Conservation (phyloP, 2,329 filamentous ascomycete species). For the Stromatinia cepivora region DNA sequence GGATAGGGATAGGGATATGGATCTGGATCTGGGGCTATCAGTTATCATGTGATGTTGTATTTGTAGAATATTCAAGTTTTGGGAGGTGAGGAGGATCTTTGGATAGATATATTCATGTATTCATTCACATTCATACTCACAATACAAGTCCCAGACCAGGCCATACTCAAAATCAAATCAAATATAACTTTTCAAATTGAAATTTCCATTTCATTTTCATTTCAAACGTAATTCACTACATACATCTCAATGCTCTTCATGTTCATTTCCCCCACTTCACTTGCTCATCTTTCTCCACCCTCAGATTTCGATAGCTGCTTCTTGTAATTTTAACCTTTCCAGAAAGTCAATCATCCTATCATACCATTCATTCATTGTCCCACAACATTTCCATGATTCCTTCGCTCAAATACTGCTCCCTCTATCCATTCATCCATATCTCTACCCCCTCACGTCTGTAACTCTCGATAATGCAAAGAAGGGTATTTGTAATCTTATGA, state of each 20-base stretch:
- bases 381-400: no score
- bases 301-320: neutral
- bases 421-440: neutral
- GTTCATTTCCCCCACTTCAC: neutral
- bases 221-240: neutral
- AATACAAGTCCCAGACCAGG: no score
- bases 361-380: neutral
- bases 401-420: neutral
- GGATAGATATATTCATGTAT: neutral
- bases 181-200: neutral
- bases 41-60: neutral
- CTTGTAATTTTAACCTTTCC: neutral
- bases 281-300: neutral
- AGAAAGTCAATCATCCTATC: neutral
- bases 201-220: neutral
- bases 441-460: neutral
- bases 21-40: no score
- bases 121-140: neutral
- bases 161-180: neutral
- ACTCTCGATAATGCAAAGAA: constrained; percentile 6
- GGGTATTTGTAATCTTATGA: neutral
- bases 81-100: no score
- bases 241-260: neutral
- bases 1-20: no score
- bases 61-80: neutral